Evolutionary conservation across 2,329 filamentous ascomycete genomes (phyloP).

Genomic region (Pseudocercospora fuligena): DNA sequence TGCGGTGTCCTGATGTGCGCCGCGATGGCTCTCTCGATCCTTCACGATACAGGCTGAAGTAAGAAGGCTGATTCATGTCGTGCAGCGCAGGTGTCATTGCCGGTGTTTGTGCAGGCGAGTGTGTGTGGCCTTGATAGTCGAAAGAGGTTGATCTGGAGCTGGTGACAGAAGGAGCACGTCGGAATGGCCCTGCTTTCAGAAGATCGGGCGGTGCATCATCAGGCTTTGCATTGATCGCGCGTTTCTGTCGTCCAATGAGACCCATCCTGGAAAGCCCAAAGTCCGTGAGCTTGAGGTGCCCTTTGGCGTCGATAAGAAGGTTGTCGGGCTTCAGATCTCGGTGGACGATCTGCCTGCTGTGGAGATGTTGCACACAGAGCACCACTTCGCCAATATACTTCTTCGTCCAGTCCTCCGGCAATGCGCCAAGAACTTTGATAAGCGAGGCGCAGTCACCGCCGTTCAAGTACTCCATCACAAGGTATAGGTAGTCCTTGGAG

Average conservation of each 20-base stretch:
- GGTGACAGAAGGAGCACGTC: constrained; percentile 78
- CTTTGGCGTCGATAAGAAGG: constrained; percentile 92
- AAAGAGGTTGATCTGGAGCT: constrained; percentile 94
- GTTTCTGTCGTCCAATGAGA: constrained; percentile 92
- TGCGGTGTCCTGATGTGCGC: constrained; percentile 79
- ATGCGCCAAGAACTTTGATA: constrained; percentile 88
- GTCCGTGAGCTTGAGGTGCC: constrained; percentile 94
- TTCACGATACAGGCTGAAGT: constrained; percentile 78
- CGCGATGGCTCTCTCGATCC: constrained; percentile 61
- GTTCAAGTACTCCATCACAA: constrained; percentile 99
- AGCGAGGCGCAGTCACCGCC: constrained; percentile 95
- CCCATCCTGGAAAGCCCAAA: constrained; percentile 98
- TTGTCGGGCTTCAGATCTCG: constrained; percentile 97
- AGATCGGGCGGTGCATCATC: constrained; percentile 89
- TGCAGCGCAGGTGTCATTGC: constrained; percentile 78
- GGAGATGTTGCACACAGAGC: constrained; percentile 93
- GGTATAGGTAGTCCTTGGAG: constrained; percentile 97
- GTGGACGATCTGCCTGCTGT: constrained; percentile 93
- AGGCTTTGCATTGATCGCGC: constrained; percentile 77
- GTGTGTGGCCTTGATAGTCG: constrained; percentile 73
- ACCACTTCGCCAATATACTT: constrained; percentile 97
- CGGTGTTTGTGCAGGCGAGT: constrained; percentile 84
- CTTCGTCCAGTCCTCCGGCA: constrained; percentile 97
- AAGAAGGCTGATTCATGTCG: constrained; percentile 82
- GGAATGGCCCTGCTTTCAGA: constrained; percentile 89